A percentile compares a stretch with the other conserved stretches of the same genome.
These are phyloP conservation scores for Rubia peregrina DNA, from an alignment of 305 asterid species.

Conservation along the genomic window DNA sequence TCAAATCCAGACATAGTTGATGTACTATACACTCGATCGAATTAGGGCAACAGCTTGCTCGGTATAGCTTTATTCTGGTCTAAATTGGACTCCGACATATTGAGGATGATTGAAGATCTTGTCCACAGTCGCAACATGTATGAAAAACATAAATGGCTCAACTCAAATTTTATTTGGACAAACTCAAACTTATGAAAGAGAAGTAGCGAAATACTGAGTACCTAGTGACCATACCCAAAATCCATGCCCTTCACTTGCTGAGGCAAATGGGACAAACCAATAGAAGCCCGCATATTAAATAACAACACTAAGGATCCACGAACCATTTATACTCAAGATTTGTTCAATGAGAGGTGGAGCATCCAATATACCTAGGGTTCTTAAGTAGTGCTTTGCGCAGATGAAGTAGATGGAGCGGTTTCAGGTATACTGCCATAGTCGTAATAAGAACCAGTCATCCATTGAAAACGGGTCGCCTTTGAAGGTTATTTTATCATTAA, in stretches of 20 bases:
- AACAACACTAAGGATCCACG: neutral
- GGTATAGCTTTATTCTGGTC: slow-evolving; percentile 84
- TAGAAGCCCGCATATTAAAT: slow-evolving; percentile 7
- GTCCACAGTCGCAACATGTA: slow-evolving; percentile 86
- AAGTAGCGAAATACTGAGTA: slow-evolving; percentile 11
- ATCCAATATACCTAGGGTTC: slow-evolving; percentile 53
- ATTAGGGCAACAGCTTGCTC: slow-evolving; percentile 12
- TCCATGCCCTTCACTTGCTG: slow-evolving; percentile 84
- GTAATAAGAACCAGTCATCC: slow-evolving; percentile 33
- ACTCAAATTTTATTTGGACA: neutral
- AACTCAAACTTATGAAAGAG: neutral
- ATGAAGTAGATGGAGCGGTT: slow-evolving; percentile 25
- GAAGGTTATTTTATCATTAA: slow-evolving; percentile 39
- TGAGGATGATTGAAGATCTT: slow-evolving; percentile 62
- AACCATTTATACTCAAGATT: neutral
- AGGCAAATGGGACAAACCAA: slow-evolving; percentile 96
- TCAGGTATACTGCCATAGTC: slow-evolving; percentile 17
- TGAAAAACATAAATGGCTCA: slow-evolving; percentile 17
- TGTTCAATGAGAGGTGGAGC: neutral
- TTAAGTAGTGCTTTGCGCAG: slow-evolving; percentile 35
- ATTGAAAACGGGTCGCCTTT: slow-evolving; percentile 44
- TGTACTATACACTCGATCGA: neutral
- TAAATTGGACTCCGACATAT: slow-evolving; percentile 69
- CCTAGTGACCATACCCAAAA: slow-evolving; percentile 98
- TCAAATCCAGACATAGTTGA: neutral